Conservation (phyloP, 75 land plant species). For the Sequoiadendron giganteum region DNA sequence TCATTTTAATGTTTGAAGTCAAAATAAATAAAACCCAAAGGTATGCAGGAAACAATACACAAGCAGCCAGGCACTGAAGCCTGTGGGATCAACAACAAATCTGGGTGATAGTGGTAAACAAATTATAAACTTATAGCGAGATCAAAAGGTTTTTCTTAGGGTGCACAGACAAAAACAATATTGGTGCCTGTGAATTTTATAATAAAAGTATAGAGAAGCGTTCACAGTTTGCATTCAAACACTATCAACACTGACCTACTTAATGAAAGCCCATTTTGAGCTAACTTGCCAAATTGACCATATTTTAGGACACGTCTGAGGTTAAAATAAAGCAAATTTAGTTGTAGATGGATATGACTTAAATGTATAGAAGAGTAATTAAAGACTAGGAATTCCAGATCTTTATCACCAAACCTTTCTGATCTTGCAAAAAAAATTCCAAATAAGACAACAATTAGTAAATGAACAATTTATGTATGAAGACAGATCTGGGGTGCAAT, state of each 20-base stretch:
- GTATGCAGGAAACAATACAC: not conserved
- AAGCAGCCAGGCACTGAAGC: not conserved
- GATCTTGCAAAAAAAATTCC: not conserved
- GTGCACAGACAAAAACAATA: not conserved
- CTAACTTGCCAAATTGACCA: not conserved
- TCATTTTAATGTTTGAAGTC: not conserved
- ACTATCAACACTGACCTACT: not conserved
- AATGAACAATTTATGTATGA: not conserved
- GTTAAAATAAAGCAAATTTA: not conserved
- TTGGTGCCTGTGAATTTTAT: not conserved
- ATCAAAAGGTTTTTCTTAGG: not conserved
- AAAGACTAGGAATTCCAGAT: not conserved
- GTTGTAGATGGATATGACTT: not conserved
- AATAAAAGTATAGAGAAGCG: not conserved
- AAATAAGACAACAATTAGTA: not conserved
- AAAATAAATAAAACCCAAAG: not conserved
- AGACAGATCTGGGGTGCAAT: not conserved
- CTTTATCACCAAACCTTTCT: not conserved
- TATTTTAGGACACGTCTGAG: not conserved
- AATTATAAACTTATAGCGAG: not conserved
- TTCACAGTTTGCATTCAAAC: not conserved
- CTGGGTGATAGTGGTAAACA: not conserved
- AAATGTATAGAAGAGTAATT: not conserved
- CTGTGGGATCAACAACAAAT: not conserved
- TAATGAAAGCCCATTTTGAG: not conserved